Evolutionary conservation across 1,284 basidiomycete species (phyloP), one percentile per base, ranked within the genome.

Genomic region (Neolentinus lepideus): DNA sequence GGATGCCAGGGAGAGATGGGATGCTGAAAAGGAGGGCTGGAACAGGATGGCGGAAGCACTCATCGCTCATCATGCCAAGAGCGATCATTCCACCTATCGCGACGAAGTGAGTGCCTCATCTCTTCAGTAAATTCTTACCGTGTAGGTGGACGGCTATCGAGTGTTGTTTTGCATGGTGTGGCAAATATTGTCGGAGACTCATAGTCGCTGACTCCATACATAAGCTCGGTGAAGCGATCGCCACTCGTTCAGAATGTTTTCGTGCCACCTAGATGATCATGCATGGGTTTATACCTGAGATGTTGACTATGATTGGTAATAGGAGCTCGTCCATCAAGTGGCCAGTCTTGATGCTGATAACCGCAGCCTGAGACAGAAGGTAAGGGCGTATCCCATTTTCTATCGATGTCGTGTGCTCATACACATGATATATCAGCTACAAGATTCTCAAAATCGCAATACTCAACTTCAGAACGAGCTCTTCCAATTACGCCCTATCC

Each of bases 31-130:
- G 59, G 79, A 80, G 6, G 72, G 75, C 2, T 88, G 83, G 79
- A 75, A 75, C 12, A 73, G 85, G 54, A 79, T 77, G 57, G 77
- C 81, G 0, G 85, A 88, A 58, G 84, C 83, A 4, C 71, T 89
- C 43, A 72, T 85, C 54, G 65, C 69, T 1, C 79, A 79, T 55
- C 71, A 75, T 45, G 70, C 71, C 53, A 75, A 71, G 52, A 71
- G 69, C 22, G 58, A 59, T 29, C 63, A 66, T 16, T 63, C 62
- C 9, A 54, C 64, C 11, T 65, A 69, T 1, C 75, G 68, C 58
- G 73, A 79, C 54, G 75, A 81, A 67, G 80, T 80, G 54, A 58
- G 70, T 65, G 53, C 54, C 6, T 3, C 27, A 46, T 45, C 27
- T 45, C 35, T 38, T 53, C 48, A 48, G 21, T 21, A 31, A 2